Conservation (phyloP, 1,284 basidiomycete genomes). For the Rhodofomes roseus region DNA sequence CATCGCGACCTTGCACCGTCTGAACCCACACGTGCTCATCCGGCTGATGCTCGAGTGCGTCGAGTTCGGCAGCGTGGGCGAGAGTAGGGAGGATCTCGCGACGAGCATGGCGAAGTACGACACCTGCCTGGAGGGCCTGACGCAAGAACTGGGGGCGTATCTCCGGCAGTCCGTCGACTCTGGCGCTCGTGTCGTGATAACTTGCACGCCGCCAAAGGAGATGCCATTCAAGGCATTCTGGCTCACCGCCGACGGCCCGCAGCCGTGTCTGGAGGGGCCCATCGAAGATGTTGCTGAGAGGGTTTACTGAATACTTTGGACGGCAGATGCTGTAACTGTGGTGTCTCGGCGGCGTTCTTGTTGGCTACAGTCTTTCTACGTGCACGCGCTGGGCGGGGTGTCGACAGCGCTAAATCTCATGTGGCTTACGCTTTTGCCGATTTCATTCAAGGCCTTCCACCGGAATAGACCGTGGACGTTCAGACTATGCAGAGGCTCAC, state of each 20-base stretch:
- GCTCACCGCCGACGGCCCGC: neutral
- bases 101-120: neutral
- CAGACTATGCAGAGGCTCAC: too few relatives aligned
- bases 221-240: neutral
- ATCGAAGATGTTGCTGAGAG: neutral
- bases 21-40: neutral
- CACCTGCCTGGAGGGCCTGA: neutral
- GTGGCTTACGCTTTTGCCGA: too few relatives aligned
- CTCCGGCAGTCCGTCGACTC: neutral
- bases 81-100: neutral
- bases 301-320: neutral
- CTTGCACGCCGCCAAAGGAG: conserved; percentile 2
- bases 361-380: too few relatives aligned
- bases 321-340: neutral
- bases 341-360: too few relatives aligned
- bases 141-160: neutral
- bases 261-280: neutral
- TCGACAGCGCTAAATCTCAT: too few relatives aligned
- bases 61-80: neutral
- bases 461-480: too few relatives aligned
- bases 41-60: neutral
- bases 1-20: neutral
- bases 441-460: too few relatives aligned
- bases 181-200: neutral
- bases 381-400: too few relatives aligned